A percentile compares a stretch with the other conserved stretches of the same genome.
These are phyloP conservation scores for Wickerhamia fluorescens DNA, from an alignment of 805 yeast species.

Conservation along the genomic window DNA sequence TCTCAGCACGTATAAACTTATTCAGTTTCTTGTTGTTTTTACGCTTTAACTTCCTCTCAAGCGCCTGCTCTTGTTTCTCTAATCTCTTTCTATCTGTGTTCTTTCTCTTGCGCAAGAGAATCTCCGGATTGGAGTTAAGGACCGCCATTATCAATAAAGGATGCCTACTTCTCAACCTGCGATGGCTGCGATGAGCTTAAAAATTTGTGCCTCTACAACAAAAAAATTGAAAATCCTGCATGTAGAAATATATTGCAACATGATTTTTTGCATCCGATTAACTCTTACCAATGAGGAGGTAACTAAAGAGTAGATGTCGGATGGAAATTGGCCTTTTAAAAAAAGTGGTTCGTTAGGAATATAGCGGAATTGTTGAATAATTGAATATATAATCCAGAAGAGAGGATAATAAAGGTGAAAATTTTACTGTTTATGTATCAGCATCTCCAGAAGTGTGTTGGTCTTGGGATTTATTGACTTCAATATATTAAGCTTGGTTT, in stretches of 20 bases:
- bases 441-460: too few species aligned
- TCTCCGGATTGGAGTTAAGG: slow-evolving; percentile 66
- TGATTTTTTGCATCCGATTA: too few species aligned
- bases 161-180: too few species aligned
- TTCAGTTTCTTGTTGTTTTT: slow-evolving; percentile 36
- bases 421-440: too few species aligned
- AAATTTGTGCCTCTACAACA: slow-evolving; percentile 1
- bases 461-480: too few species aligned
- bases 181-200: slow-evolving; percentile 7
- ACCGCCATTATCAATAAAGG: slow-evolving; percentile 29
- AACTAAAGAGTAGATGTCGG: neutral
- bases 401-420: too few species aligned
- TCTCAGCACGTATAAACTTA: slow-evolving; percentile 68
- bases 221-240: slow-evolving; percentile 1
- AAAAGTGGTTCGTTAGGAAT: too few species aligned
- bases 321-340: neutral
- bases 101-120: slow-evolving; percentile 71
- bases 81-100: slow-evolving; percentile 66
- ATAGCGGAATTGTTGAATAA: too few species aligned
- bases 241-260: too few species aligned
- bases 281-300: too few species aligned
- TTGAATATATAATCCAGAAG: too few species aligned
- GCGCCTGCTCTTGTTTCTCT: slow-evolving; percentile 64
- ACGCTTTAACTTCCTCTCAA: slow-evolving; percentile 41
- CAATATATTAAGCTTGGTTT: too few species aligned